phyloP scores from a whole-genome alignment of 441 rosid species.

The Arabidopsis lyrata region DNA sequence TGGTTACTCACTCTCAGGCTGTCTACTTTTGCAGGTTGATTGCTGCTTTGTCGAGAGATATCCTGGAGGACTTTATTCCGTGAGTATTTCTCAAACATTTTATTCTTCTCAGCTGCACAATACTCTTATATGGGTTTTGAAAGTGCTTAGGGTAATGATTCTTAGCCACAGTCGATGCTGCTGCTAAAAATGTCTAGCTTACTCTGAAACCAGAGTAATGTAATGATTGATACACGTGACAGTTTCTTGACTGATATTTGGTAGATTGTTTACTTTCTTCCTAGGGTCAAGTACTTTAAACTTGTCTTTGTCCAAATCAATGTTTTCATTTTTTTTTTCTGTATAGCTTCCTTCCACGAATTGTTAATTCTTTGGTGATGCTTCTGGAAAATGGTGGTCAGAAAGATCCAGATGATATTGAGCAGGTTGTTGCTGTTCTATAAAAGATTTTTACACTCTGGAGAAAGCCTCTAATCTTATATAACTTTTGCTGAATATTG shows the following conservation, averaged over 20 bases:
- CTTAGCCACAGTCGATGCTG: too few relatives aligned
- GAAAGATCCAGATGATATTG: slow-evolving; percentile 83
- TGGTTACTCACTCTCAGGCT: neutral
- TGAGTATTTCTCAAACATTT: slow-evolving; percentile 51
- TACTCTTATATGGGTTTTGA: neutral
- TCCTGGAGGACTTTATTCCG: slow-evolving; percentile 70
- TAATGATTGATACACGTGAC: too few relatives aligned
- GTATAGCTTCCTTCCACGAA: slow-evolving; percentile 71
- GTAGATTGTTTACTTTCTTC: too few relatives aligned
- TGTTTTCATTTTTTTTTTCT: neutral
- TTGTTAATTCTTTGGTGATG: slow-evolving; percentile 61
- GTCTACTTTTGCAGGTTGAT: slow-evolving; percentile 62
- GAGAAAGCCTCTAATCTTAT: neutral
- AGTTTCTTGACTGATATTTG: too few relatives aligned
- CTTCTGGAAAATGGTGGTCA: slow-evolving; percentile 84
- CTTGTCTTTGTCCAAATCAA: too few relatives aligned
- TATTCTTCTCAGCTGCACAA: neutral
- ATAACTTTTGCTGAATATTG: neutral
- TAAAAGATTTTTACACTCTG: slow-evolving; percentile 3
- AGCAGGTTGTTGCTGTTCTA: slow-evolving; percentile 68
- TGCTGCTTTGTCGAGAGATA: slow-evolving; percentile 87
- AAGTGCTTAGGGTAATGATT: neutral
- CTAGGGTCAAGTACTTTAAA: too few relatives aligned
- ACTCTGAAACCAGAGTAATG: too few relatives aligned
- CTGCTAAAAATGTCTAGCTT: too few relatives aligned